These are phyloP conservation scores for Coniella lustricola DNA, from an alignment of 2,329 filamentous ascomycete species.

Conservation along the genomic window DNA sequence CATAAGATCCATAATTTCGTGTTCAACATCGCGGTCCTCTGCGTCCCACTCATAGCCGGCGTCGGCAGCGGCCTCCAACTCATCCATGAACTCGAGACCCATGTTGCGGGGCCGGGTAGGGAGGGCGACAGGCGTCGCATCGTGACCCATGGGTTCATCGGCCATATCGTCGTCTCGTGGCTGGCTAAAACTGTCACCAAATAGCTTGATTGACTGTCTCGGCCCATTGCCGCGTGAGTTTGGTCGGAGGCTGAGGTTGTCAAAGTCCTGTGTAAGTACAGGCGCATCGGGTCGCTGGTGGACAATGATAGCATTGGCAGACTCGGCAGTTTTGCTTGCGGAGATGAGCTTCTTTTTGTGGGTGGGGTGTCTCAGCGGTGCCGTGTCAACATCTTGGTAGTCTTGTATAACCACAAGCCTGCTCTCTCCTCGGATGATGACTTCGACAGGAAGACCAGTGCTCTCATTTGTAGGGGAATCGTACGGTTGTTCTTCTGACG, in stretches of 20 bases:
- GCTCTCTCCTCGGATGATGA: slow-evolving; percentile 49
- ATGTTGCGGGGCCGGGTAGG: slow-evolving; percentile 19
- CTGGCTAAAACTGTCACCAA: slow-evolving; percentile 9
- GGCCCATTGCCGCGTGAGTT: slow-evolving; percentile 29
- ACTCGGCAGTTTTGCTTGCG: slow-evolving; percentile 25
- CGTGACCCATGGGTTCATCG: slow-evolving; percentile 3
- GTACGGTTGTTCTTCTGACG: slow-evolving; percentile 5
- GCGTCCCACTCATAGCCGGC: slow-evolving; percentile 40
- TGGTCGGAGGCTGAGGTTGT: slow-evolving; percentile 44
- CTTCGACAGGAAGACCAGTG: slow-evolving; percentile 41
- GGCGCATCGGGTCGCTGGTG: slow-evolving; percentile 38
- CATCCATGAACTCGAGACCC: slow-evolving; percentile 44
- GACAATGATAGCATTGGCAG: slow-evolving; percentile 48
- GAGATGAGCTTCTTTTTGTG: slow-evolving; percentile 19
- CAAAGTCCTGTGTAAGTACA: slow-evolving; percentile 33
- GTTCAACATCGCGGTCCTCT: slow-evolving; percentile 45
- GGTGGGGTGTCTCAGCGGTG: slow-evolving; percentile 18
- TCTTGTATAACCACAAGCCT: slow-evolving; percentile 49
- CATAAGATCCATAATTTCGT: slow-evolving; percentile 58
- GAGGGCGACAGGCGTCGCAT: background rate
- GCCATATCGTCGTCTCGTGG: slow-evolving; percentile 6
- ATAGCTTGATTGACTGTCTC: slow-evolving; percentile 9
- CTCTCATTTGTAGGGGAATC: slow-evolving; percentile 20
- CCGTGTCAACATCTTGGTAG: slow-evolving; percentile 33
- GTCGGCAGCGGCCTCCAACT: slow-evolving; percentile 47